A percentile compares a stretch with the other conserved stretches of the same genome.
These are phyloP conservation scores for Diplodia corticola DNA, from an alignment of 2,329 filamentous ascomycete species.

Conservation along the genomic window DNA sequence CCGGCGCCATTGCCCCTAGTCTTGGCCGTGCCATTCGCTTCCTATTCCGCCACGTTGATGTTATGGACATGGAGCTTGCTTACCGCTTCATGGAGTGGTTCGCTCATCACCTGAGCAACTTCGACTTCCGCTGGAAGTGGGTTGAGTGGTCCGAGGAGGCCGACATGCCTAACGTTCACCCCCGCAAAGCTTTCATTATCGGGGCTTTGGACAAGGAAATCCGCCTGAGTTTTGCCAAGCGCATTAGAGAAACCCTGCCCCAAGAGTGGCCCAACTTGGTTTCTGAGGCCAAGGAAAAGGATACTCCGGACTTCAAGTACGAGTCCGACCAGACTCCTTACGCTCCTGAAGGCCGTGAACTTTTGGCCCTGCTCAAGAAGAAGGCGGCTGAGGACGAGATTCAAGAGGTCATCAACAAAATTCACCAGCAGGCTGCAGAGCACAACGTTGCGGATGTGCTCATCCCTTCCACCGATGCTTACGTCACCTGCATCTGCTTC, in stretches of 20 bases:
- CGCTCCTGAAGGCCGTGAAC: conserved; percentile 76
- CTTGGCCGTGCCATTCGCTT: conserved; percentile 90
- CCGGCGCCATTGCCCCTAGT: conserved; percentile 92
- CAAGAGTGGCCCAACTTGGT: conserved; percentile 80
- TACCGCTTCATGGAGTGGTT: conserved; percentile 98
- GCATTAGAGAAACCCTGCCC: conserved; percentile 91
- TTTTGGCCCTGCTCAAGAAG: conserved; percentile 75
- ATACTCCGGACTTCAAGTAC: conserved; percentile 95
- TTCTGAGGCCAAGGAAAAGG: conserved; percentile 84
- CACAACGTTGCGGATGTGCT: conserved; percentile 71
- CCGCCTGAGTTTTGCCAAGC: conserved; percentile 89
- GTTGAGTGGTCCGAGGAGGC: conserved; percentile 89
- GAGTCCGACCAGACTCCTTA: conserved; percentile 75
- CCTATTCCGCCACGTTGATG: conserved; percentile 78
- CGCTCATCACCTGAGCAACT: conserved; percentile 95
- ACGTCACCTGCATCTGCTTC: conserved; percentile 89
- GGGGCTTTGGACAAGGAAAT: conserved; percentile 96
- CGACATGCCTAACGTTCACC: conserved; percentile 71
- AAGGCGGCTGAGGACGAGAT: conserved; percentile 86
- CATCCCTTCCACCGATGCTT: conserved; percentile 86
- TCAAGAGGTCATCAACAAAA: conserved; percentile 74
- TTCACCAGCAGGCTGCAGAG: conserved; percentile 75
- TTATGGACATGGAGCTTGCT: conserved; percentile 81
- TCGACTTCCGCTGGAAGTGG: conserved; percentile 99
- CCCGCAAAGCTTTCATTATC: conserved; percentile 89